Evolutionary conservation across 2,329 filamentous ascomycete species (phyloP).

Genomic region (Penicillium crustosum): DNA sequence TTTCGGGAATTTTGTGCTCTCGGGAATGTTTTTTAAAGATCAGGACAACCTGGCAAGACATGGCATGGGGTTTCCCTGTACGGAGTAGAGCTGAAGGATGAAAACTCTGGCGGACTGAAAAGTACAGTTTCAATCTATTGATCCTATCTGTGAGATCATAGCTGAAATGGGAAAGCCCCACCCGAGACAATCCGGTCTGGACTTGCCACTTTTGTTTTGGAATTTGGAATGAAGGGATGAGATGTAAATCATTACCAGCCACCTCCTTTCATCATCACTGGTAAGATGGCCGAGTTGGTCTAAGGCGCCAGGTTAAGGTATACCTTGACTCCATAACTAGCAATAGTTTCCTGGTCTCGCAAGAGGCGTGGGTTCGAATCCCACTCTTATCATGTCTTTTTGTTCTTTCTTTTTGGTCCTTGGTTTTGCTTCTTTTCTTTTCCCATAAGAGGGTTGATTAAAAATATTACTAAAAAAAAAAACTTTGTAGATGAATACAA

Average conservation of each 20-base stretch:
- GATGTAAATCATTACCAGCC: rapidly evolving
- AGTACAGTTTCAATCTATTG: background rate
- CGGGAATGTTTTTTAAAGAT: background rate
- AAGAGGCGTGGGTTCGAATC: slow-evolving; percentile 15
- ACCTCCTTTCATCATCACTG: background rate
- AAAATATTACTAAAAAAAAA: no score
- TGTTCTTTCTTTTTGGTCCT: background rate
- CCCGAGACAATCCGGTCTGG: slow-evolving; percentile 2
- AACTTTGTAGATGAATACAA: no score
- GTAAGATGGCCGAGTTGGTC: slow-evolving; percentile 41
- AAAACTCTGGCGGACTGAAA: background rate
- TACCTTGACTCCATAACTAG: slow-evolving; percentile 22
- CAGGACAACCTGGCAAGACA: background rate
- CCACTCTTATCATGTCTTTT: slow-evolving; percentile 9
- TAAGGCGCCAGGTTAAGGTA: slow-evolving; percentile 38
- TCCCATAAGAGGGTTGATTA: no score
- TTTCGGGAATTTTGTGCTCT: background rate
- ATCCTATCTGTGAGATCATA: background rate
- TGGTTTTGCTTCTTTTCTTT: no score
- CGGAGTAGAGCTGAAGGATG: background rate
- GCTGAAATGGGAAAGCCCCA: slow-evolving; percentile 5
- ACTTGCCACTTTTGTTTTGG: background rate
- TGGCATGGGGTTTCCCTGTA: background rate
- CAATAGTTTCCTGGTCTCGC: slow-evolving; percentile 14
- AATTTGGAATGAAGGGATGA: background rate